Conservation (phyloP, 768 basidiomycete species). For the Ramaria sp. region DNA sequence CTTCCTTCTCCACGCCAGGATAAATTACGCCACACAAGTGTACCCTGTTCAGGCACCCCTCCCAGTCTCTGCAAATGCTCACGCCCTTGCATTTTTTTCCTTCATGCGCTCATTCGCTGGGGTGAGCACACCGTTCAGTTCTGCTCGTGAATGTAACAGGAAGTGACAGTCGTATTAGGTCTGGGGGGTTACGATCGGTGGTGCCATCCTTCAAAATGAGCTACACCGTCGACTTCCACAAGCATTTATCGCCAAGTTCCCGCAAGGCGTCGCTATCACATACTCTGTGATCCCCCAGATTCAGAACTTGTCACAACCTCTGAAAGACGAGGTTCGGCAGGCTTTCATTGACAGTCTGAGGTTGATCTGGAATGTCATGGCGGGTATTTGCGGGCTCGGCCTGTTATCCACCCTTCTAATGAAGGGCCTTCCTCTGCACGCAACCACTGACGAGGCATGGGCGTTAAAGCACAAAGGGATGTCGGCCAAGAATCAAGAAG, state of each 20-base stretch:
- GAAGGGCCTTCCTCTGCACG: conserved; percentile 17
- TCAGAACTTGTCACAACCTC: conserved; percentile 12
- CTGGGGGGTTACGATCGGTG: conserved; percentile 25
- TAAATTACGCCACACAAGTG: conserved; percentile 5
- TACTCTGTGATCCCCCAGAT: conserved; percentile 15
- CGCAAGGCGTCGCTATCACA: conserved; percentile 8
- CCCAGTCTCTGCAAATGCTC: conserved; percentile 24
- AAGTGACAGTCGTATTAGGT: conserved; percentile 9
- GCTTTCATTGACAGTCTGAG: conserved; percentile 21
- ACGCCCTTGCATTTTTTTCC: conserved; percentile 27
- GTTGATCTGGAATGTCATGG: conserved; percentile 22
- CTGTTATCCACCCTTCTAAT: conserved; percentile 16
- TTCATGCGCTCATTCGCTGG: conserved; percentile 12
- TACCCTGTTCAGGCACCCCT: conserved; percentile 15
- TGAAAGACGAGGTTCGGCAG: conserved; percentile 12
- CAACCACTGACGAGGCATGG: background rate
- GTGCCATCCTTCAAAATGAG: conserved; percentile 24
- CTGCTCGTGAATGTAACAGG: background rate
- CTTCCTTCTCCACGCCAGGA: background rate
- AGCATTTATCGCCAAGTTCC: conserved; percentile 12
- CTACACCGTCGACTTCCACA: conserved; percentile 19
- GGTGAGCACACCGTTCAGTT: conserved; percentile 3
- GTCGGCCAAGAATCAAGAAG: too few species aligned
- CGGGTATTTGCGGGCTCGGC: conserved; percentile 20
- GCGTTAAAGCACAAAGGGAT: conserved; percentile 10